Evolutionary conservation across 1,139 yeast genomes (phyloP).

Genomic region (Magnusiomyces ingens): DNA sequence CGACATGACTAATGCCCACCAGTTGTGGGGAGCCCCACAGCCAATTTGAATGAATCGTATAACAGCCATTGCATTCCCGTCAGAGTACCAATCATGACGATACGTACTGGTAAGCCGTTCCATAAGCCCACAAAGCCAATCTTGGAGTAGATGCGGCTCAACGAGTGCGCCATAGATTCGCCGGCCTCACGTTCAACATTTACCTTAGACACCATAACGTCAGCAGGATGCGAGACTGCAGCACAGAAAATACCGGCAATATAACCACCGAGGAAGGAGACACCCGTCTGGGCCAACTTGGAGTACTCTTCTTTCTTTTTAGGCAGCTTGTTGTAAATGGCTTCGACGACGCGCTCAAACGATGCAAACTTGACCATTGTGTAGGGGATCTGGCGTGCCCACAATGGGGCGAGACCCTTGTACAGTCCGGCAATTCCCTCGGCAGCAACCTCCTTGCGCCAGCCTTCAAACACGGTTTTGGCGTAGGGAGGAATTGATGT

Average conservation of each 20-base stretch:
- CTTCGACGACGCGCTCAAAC: conserved; percentile 72
- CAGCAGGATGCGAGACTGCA: conserved; percentile 78
- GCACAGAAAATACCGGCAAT: conserved; percentile 85
- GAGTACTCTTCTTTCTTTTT: conserved; percentile 42
- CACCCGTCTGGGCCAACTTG: conserved; percentile 62
- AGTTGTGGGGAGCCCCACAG: conserved; percentile 73
- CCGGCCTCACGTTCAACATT: conserved; percentile 53
- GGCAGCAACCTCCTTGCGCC: conserved; percentile 46
- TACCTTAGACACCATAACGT: conserved; percentile 76
- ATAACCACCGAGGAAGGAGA: conserved; percentile 75
- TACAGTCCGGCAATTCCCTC: conserved; percentile 55
- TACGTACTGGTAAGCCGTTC: conserved; percentile 78
- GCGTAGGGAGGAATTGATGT: conserved; percentile 71
- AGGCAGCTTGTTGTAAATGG: conserved; percentile 49
- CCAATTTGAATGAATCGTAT: conserved; percentile 74
- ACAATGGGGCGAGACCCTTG: conserved; percentile 69
- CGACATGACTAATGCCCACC: conserved; percentile 34
- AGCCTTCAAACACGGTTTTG: conserved; percentile 41
- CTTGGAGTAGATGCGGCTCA: conserved; percentile 51
- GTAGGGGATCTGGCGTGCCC: conserved; percentile 84
- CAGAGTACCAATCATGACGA: conserved; percentile 78
- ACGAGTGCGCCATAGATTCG: conserved; percentile 51
- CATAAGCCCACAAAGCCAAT: conserved; percentile 73
- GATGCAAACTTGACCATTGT: conserved; percentile 81
- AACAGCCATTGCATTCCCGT: conserved; percentile 84